Percentiles rank a stretch among this genome's conserved stretches.
Conservation (phyloP, 495 filamentous ascomycete genomes). For the Aspergillus bertholletiae region DNA sequence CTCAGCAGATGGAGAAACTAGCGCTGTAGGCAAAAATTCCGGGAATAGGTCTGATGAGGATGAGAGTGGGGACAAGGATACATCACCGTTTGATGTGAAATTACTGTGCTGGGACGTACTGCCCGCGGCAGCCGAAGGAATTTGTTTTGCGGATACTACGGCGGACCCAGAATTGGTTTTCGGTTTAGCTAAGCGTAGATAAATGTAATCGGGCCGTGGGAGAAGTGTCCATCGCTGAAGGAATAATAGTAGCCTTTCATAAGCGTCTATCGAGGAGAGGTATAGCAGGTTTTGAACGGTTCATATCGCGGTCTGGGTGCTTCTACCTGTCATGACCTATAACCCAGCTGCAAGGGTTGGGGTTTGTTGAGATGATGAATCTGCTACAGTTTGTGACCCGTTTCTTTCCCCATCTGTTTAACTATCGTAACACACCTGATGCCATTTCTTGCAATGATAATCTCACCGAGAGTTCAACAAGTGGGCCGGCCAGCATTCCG, state of each 20-base stretch:
- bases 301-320: neutral
- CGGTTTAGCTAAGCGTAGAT: constrained; percentile 19
- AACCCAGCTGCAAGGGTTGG: neutral
- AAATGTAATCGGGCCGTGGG: neutral
- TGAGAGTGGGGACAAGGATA: constrained; percentile 9
- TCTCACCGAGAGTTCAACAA: too few relatives aligned
- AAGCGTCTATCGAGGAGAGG: neutral
- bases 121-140: constrained; percentile 42
- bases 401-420: too few relatives aligned
- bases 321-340: neutral
- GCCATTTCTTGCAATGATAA: too few relatives aligned
- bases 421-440: too few relatives aligned
- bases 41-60: constrained; percentile 14
- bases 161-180: constrained; percentile 42
- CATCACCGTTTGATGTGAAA: constrained; percentile 32
- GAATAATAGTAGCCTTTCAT: neutral
- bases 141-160: constrained; percentile 48
- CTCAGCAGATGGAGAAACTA: neutral
- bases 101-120: constrained; percentile 46
- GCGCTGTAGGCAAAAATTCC: constrained; percentile 37
- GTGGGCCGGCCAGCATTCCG: neutral
- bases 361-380: too few relatives aligned
- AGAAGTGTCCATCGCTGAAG: neutral
- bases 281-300: neutral
- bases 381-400: neutral